Percentiles rank a stretch among this genome's conserved stretches.
These are phyloP conservation scores for Synchytrium microbalum DNA, from an alignment of 371 early-diverging fungal species.

Conservation along the genomic window DNA sequence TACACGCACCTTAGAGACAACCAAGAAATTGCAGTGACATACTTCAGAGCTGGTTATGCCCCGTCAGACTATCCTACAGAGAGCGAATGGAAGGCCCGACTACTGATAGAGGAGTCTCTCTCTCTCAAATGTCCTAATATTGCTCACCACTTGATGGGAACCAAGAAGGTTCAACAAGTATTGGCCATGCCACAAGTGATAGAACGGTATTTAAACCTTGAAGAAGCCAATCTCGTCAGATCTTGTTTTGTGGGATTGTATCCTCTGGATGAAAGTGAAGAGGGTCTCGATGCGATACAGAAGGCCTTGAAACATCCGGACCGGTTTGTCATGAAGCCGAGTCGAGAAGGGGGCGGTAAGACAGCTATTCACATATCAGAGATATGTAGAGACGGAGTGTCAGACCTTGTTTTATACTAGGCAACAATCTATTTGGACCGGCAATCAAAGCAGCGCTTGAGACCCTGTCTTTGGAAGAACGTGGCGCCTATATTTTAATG, in stretches of 20 bases:
- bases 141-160: conserved; percentile 86
- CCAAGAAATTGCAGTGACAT: too few relatives aligned
- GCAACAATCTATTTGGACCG: too few relatives aligned
- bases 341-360: conserved; percentile 89
- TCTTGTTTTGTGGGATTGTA: conserved; percentile 84
- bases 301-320: conserved; percentile 57
- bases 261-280: conserved; percentile 65
- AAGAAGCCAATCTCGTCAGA: conserved; percentile 51
- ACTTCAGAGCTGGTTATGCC: too few relatives aligned
- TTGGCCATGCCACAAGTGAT: conserved; percentile 71
- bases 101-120: conserved; percentile 69
- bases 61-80: too few relatives aligned
- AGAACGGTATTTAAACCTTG: conserved; percentile 58
- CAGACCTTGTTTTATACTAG: too few relatives aligned
- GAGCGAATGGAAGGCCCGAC: too few relatives aligned
- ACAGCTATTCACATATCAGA: too few relatives aligned
- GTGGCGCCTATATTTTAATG: too few relatives aligned
- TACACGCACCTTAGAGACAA: too few relatives aligned
- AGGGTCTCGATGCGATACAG: conserved; percentile 60
- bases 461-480: too few relatives aligned
- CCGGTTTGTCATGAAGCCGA: conserved; percentile 86
- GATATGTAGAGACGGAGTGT: too few relatives aligned
- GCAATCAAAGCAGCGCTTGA: too few relatives aligned
- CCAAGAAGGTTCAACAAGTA: conserved; percentile 94
- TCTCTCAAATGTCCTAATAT: conserved; percentile 85